phyloP scores from a whole-genome alignment of 164 flowering plant genomes.

The Akebia trifoliata region DNA sequence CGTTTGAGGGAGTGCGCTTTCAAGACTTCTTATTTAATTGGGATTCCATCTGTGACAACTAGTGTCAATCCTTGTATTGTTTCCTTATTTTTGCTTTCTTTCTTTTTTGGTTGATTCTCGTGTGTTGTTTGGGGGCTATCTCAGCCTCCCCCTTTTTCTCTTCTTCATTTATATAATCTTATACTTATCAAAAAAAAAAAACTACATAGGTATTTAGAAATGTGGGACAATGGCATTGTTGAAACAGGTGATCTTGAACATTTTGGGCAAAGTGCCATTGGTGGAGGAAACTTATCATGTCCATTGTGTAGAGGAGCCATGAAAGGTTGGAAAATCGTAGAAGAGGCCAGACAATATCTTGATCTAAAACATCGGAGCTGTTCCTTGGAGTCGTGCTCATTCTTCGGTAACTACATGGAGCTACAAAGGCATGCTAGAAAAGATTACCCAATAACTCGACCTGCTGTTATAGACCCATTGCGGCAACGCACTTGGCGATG shows the following conservation, averaged over 20 bases:
- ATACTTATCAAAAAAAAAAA: no score
- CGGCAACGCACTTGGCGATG: conserved; percentile 78
- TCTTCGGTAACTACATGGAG: conserved; percentile 58
- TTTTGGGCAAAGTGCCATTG: conserved; percentile 13
- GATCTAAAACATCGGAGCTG: conserved; percentile 52
- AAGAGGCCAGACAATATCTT: conserved; percentile 52
- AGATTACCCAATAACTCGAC: conserved; percentile 52
- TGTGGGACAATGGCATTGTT: conserved; percentile 11
- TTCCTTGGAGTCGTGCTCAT: conserved; percentile 57
- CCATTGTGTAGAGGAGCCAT: conserved; percentile 62
- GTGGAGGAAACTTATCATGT: conserved; percentile 25
- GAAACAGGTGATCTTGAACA: conserved; percentile 15
- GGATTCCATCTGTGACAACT: no score
- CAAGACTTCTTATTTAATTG: no score
- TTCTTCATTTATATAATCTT: no score
- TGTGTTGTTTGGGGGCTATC: no score
- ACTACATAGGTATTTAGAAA: conserved; percentile 17
- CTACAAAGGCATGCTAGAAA: conserved; percentile 63
- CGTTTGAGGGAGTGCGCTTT: no score
- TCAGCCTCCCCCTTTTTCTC: no score
- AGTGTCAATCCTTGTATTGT: no score
- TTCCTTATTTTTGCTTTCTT: no score
- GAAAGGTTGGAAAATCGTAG: conserved; percentile 47
- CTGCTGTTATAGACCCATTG: conserved; percentile 53
- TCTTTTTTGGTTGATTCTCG: no score